Percentiles rank a stretch among this genome's conserved stretches.
These are phyloP conservation scores for Globisporangium uncinulatum DNA, from an alignment of 352 stramenopile species.

Conservation along the genomic window DNA sequence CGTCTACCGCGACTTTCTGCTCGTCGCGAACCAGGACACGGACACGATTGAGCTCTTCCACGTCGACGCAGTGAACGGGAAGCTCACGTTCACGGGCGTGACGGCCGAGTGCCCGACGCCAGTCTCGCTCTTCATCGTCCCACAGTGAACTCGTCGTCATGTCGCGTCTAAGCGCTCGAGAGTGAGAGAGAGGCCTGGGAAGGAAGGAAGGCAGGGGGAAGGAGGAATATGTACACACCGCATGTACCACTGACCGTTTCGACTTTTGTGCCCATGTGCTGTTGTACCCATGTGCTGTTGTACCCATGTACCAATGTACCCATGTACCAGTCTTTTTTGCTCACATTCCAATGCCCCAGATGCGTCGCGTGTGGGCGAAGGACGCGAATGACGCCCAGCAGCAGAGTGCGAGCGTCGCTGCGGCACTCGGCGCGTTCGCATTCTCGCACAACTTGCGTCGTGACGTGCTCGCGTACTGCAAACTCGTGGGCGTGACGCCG, in stretches of 20 bases:
- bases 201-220: too few relatives aligned
- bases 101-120: conserved; percentile 26
- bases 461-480: conserved; percentile 61
- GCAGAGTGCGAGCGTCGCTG: conserved; percentile 12
- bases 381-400: conserved; percentile 36
- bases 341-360: conserved; percentile 3
- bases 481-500: conserved; percentile 39
- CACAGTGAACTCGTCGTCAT: conserved; percentile 4
- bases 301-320: too few relatives aligned
- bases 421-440: conserved; percentile 17
- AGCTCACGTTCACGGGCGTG: conserved; percentile 27
- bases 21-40: conserved; percentile 46
- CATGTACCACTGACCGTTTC: too few relatives aligned
- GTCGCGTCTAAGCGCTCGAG: background rate
- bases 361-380: conserved; percentile 34
- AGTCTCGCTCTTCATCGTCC: conserved; percentile 26
- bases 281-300: too few relatives aligned
- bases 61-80: conserved; percentile 25
- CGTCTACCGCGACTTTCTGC: conserved; percentile 21
- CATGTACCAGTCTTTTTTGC: too few relatives aligned
- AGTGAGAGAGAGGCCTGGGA: background rate
- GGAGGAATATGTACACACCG: too few relatives aligned
- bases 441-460: conserved; percentile 40
- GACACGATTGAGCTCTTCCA: conserved; percentile 40
- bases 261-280: too few relatives aligned